Percentiles rank a stretch among this genome's conserved stretches.
phyloP scores from a whole-genome alignment of 495 filamentous ascomycete species.

The Oidiodendron maius region DNA sequence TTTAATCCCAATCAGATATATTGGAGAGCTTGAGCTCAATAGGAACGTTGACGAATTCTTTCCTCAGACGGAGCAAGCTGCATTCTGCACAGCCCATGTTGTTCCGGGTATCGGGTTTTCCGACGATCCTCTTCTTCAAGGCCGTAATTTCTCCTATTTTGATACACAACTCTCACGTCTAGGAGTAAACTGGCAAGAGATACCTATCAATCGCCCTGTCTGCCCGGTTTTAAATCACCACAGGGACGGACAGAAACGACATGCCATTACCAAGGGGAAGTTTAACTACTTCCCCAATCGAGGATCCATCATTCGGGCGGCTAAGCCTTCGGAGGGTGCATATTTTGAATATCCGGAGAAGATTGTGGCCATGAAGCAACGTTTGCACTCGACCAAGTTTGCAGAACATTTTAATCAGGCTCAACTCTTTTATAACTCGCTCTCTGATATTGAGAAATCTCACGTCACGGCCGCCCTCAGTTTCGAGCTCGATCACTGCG shows the following conservation, averaged over 20 bases:
- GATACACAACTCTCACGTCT: conserved; percentile 82
- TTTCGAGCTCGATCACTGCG: conserved; percentile 88
- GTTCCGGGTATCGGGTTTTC: conserved; percentile 86
- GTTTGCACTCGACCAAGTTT: conserved; percentile 71
- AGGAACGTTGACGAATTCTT: conserved; percentile 83
- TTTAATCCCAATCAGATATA: conserved; percentile 68
- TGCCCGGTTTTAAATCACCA: conserved; percentile 82
- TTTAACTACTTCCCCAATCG: conserved; percentile 93
- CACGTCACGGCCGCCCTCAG: conserved; percentile 66
- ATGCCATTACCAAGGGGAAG: conserved; percentile 50
- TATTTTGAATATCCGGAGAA: conserved; percentile 65
- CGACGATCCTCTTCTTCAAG: conserved; percentile 73
- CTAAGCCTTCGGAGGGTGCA: conserved; percentile 50
- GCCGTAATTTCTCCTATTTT: conserved; percentile 81
- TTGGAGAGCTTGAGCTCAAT: conserved; percentile 80
- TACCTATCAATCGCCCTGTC: conserved; percentile 72
- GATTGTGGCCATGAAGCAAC: conserved; percentile 62
- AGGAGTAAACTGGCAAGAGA: conserved; percentile 78
- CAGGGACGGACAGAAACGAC: conserved; percentile 62
- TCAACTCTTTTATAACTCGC: conserved; percentile 74
- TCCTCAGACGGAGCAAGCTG: conserved; percentile 75
- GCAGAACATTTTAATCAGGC: conserved; percentile 71
- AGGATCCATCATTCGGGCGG: conserved; percentile 57
- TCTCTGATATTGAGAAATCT: conserved; percentile 61
- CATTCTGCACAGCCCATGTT: conserved; percentile 82